These are phyloP conservation scores for Tolypocladium tundrense DNA, from an alignment of 2,329 filamentous ascomycete genomes.

Conservation along the genomic window DNA sequence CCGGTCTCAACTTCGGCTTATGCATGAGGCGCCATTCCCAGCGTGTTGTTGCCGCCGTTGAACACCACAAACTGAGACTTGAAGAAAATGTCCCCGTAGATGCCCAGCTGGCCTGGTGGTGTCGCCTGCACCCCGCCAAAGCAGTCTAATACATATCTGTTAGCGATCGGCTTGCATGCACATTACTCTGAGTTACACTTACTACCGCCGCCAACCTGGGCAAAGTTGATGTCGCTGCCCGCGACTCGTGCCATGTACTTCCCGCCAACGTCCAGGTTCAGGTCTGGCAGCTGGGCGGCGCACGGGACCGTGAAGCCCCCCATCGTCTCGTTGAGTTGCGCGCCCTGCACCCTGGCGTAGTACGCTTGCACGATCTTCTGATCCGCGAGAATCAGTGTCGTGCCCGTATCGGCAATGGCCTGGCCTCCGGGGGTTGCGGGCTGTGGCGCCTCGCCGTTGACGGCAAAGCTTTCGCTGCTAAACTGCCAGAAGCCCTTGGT, in stretches of 20 bases:
- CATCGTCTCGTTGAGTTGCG: conserved; percentile 23
- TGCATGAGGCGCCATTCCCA: conserved; percentile 34
- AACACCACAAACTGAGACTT: conserved; percentile 51
- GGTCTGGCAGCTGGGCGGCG: conserved; percentile 32
- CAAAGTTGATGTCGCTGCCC: conserved; percentile 44
- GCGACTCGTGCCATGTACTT: conserved; percentile 45
- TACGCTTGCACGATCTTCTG: conserved; percentile 37
- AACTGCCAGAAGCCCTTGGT: conserved; percentile 54
- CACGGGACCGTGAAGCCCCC: conserved; percentile 40
- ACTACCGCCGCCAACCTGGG: conserved; percentile 38
- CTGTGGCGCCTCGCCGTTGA: conserved; percentile 33
- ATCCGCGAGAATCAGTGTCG: conserved; percentile 52
- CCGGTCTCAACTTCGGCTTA: background rate
- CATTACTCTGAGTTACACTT: conserved; percentile 22
- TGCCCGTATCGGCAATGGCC: conserved; percentile 49
- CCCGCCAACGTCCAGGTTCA: conserved; percentile 46
- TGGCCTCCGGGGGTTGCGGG: conserved; percentile 26
- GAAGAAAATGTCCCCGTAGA: conserved; percentile 54
- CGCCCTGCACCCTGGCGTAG: conserved; percentile 36
- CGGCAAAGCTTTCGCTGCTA: conserved; percentile 41
- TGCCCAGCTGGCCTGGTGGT: conserved; percentile 39
- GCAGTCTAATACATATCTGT: conserved; percentile 17
- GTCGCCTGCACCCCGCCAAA: conserved; percentile 59
- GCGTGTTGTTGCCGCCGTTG: conserved; percentile 42
- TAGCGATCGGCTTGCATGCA: conserved; percentile 19